Evolutionary conservation across 768 basidiomycete genomes (phyloP).

Genomic region (Lentinula sp.): DNA sequence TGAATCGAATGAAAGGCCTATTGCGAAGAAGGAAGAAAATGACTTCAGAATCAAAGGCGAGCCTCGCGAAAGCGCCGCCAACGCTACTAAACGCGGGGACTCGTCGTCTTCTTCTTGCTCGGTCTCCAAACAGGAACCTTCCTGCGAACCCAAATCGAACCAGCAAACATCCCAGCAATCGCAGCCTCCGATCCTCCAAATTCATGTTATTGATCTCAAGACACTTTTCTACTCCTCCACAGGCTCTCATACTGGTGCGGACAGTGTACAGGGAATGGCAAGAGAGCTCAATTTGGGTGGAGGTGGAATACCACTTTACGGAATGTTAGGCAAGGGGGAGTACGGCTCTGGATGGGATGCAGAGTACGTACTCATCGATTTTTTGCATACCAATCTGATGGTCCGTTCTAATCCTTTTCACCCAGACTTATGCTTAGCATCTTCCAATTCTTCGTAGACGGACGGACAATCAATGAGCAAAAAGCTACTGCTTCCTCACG

Average conservation of each 20-base stretch:
- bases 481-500: background rate
- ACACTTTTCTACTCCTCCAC: background rate
- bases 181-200: background rate
- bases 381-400: too few species aligned
- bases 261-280: background rate
- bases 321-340: background rate
- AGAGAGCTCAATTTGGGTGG: background rate
- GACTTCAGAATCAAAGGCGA: background rate
- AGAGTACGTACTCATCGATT: background rate
- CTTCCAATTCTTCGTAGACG: background rate
- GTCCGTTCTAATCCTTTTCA: background rate
- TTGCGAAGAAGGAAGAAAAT: background rate
- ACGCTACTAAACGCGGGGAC: background rate
- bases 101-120: background rate
- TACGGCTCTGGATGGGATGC: slow-evolving; percentile 1
- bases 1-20: background rate
- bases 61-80: background rate
- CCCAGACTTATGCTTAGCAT: slow-evolving; percentile 1
- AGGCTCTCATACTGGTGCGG: background rate
- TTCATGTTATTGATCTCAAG: background rate
- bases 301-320: background rate
- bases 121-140: background rate
- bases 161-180: background rate
- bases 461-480: background rate
- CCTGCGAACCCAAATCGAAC: background rate